A percentile compares a stretch with the other conserved stretches of the same genome.
phyloP scores from a whole-genome alignment of 768 basidiomycete genomes.

The Termitomyces sp. region DNA sequence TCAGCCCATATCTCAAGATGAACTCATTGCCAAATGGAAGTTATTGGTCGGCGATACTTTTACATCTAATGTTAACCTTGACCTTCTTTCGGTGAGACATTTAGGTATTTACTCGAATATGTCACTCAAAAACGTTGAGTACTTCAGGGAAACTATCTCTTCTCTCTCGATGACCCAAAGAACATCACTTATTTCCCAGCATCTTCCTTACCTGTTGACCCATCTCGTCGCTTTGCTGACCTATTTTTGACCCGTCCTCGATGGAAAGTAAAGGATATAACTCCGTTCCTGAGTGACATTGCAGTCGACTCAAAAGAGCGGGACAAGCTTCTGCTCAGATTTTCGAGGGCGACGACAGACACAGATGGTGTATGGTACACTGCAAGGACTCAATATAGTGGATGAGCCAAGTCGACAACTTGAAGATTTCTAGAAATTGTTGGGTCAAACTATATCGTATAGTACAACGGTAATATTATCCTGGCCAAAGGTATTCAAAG shows the following conservation, averaged over 20 bases:
- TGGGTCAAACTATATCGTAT: not conserved
- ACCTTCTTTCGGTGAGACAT: constrained; percentile 58
- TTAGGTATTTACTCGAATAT: not conserved
- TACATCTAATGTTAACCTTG: constrained; percentile 50
- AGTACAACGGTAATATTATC: not conserved
- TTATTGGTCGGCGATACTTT: constrained; percentile 75
- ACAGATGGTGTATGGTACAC: constrained; percentile 69
- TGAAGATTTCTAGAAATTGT: not conserved
- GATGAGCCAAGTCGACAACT: constrained; percentile 19
- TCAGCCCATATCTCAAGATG: constrained; percentile 47
- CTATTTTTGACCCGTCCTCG: constrained; percentile 76
- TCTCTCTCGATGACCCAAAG: constrained; percentile 26
- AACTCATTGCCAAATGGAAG: constrained; percentile 67
- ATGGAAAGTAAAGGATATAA: constrained; percentile 78
- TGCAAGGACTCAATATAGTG: constrained; percentile 56
- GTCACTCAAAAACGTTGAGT: not conserved
- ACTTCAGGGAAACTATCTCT: constrained; percentile 70
- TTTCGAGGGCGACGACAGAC: constrained; percentile 73
- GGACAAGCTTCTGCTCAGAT: constrained; percentile 84
- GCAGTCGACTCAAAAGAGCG: constrained; percentile 81
- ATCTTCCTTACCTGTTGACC: constrained; percentile 67
- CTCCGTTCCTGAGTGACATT: constrained; percentile 77
- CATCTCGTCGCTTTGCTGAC: constrained; percentile 77
- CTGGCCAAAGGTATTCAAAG: not conserved
- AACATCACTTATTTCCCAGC: constrained; percentile 71